These are phyloP conservation scores for Emergomyces africanus DNA, from an alignment of 2,329 filamentous ascomycete species.

Conservation along the genomic window DNA sequence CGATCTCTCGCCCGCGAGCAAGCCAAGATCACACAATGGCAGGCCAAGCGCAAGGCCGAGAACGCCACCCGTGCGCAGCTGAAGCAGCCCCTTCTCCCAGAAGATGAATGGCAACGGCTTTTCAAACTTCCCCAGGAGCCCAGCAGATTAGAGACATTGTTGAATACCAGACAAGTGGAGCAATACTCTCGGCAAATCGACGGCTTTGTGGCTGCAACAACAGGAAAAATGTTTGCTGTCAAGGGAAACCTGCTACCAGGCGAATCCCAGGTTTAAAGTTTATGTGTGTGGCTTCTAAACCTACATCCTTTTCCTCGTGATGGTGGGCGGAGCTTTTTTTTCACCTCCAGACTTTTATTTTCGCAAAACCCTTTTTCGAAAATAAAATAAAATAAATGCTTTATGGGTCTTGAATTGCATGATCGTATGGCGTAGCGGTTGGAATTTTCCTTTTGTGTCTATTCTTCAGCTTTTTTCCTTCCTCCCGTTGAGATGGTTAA, in stretches of 20 bases:
- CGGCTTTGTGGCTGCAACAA: constrained; percentile 83
- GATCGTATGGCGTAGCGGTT: constrained; percentile 9
- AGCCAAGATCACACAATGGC: constrained; percentile 92
- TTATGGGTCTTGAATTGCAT: constrained; percentile 7
- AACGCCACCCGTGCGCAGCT: constrained; percentile 72
- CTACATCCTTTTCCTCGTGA: constrained; percentile 2
- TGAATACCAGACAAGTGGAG: constrained; percentile 92
- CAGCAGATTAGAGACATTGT: constrained; percentile 79
- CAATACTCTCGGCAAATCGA: constrained; percentile 97
- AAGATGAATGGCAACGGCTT: constrained; percentile 95
- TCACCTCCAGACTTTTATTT: background rate
- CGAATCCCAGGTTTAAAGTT: constrained; percentile 26
- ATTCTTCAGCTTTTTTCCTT: constrained; percentile 1
- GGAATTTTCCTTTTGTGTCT: constrained; percentile 6
- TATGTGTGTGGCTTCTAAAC: background rate
- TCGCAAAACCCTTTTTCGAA: background rate
- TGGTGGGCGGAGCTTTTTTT: background rate
- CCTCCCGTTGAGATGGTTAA: constrained; percentile 2
- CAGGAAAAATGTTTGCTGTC: constrained; percentile 96
- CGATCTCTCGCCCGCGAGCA: constrained; percentile 88
- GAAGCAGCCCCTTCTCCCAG: constrained; percentile 79
- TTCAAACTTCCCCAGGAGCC: constrained; percentile 98
- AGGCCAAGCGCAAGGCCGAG: constrained; percentile 91
- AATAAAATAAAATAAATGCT: background rate
- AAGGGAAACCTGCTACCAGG: constrained; percentile 54